Evolutionary conservation across 2,329 filamentous ascomycete species (phyloP), one percentile per base, ranked within the genome.

Genomic region (Colletotrichum musae): DNA sequence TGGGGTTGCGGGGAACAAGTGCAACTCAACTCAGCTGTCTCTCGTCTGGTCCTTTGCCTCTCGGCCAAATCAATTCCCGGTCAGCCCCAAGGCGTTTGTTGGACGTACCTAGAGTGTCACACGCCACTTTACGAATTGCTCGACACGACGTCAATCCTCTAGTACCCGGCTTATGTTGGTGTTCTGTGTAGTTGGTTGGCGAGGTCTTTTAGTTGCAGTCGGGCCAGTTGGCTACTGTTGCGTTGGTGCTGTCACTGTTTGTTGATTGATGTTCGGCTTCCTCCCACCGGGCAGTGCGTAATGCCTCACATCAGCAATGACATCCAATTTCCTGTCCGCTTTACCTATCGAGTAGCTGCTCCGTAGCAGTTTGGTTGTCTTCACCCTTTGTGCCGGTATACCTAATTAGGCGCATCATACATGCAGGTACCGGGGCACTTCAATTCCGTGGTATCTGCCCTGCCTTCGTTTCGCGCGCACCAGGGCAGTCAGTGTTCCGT

Each of bases 161-260:
- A n/a, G 41, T 43, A 43, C 13, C 32, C 32, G 32, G 32, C 32
- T 36, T 36, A 36, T 43, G 41, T 5, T 15, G 41, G 15, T 48
- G 45, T 48, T 18, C 5, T 18, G 21, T 12, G 36, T n/a, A 32
- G 32, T 36, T 47, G 45, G 64, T 58, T 52, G 64, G 59, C 15
- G 32, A 26, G 36, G 50, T 36, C 26, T 18, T 32, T 32, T 4
- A 13, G 4, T 12, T 54, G 18, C 10, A 26, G 43, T 39, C 51
- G 50, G 41, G 24, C 43, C 3, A 61, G 50, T 56, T 66, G 58
- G 43, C 58, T 67, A 36, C 36, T 47, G 47, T 12, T 60, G 50
- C 58, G 15, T 32, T 43, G 32, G 16, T 36, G 32, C 7, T 36
- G 7, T 7, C 32, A 10, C 10, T 9, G 32, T 7, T 32, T 32